Evolutionary conservation across 2,329 filamentous ascomycete species (phyloP).

Genomic region (Coniochaeta hoffmannii): DNA sequence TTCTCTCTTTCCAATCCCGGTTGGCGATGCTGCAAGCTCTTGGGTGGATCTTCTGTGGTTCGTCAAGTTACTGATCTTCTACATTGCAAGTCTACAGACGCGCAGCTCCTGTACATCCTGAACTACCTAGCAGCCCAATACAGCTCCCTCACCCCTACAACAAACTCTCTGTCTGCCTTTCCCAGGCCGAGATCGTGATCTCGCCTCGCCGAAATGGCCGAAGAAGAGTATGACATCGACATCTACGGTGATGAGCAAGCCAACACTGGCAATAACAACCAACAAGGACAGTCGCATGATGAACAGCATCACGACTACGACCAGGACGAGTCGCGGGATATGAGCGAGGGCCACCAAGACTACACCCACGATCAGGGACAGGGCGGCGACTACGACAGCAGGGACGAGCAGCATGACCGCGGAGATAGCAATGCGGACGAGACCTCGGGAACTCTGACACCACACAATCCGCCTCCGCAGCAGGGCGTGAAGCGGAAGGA

Average conservation of each 20-base stretch:
- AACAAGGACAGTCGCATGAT: conserved; percentile 19
- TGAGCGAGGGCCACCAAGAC: conserved; percentile 17
- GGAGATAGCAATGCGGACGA: conserved; percentile 20
- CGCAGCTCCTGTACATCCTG: conserved; percentile 4
- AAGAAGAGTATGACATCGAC: conserved; percentile 67
- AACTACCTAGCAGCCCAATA: conserved; percentile 2
- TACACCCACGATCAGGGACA: conserved; percentile 36
- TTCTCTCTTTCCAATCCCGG: conserved; percentile 15
- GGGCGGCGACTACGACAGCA: conserved; percentile 30
- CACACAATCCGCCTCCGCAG: conserved; percentile 26
- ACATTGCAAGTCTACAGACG: conserved; percentile 4
- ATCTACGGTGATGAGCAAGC: conserved; percentile 54
- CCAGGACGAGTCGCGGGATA: conserved; percentile 24
- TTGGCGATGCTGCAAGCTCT: not conserved
- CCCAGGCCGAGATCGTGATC: conserved; percentile 7
- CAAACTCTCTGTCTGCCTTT: conserved; percentile 13
- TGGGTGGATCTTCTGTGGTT: not conserved
- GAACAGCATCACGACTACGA: conserved; percentile 27
- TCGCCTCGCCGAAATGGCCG: conserved; percentile 44
- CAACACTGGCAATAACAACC: conserved; percentile 27
- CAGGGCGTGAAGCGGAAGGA: conserved; percentile 56
- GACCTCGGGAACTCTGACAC: conserved; percentile 23
- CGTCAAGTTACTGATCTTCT: conserved; percentile 1
- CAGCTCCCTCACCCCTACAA: not conserved
- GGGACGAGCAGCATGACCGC: conserved; percentile 25